Conservation (phyloP, 129 eudicot species). For the Arctium lappa region DNA sequence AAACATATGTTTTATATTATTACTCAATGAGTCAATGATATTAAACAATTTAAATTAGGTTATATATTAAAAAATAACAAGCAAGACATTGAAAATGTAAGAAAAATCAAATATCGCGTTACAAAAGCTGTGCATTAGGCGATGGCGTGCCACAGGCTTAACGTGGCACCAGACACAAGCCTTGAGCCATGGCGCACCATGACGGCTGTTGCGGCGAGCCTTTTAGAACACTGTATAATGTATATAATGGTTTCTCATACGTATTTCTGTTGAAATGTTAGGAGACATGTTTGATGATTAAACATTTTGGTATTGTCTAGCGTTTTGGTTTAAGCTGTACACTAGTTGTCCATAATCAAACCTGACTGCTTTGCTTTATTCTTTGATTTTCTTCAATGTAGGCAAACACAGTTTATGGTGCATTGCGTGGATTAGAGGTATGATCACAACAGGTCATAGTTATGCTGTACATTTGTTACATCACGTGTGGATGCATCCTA, state of each 20-base stretch:
- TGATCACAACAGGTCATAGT: slow-evolving; percentile 2
- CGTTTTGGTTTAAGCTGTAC: slow-evolving; percentile 7
- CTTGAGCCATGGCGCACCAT: too few species aligned
- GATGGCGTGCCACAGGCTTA: too few species aligned
- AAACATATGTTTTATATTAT: too few species aligned
- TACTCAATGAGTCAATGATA: too few species aligned
- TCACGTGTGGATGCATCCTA: neutral
- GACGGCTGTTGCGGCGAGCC: too few species aligned
- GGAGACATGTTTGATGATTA: neutral
- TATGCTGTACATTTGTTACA: neutral
- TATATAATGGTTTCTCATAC: neutral
- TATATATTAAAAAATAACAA: too few species aligned
- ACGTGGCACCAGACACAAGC: too few species aligned
- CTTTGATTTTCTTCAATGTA: slow-evolving; percentile 31
- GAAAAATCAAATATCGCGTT: too few species aligned
- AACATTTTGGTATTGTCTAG: neutral
- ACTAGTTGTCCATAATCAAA: neutral
- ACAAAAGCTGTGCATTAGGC: too few species aligned
- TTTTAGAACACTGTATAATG: neutral
- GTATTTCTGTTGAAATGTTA: neutral
- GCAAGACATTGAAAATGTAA: too few species aligned
- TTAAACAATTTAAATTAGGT: too few species aligned
- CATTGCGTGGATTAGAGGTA: slow-evolving; percentile 95
- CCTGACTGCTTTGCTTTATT: neutral
- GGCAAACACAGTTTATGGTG: slow-evolving; percentile 97